Base-by-base conservation (phyloP, 345 rosid species). In the Populus davidiana region DNA sequence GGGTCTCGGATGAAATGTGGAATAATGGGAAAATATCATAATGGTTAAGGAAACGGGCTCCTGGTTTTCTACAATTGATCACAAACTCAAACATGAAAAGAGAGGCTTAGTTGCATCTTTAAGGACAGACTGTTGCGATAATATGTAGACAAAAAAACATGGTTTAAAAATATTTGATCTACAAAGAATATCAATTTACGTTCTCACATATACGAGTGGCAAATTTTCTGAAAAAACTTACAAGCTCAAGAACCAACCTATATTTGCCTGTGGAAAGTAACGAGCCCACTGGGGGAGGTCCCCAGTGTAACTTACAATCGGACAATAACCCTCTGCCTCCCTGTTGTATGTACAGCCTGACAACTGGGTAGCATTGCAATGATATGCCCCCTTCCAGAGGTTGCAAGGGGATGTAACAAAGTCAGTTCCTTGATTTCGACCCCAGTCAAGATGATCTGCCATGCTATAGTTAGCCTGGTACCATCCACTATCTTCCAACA, bases 311-410 rank as follows among this genome's bases (percentile, higher is more conserved):
- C 86, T 96, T 80, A 96, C 86, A 77, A 96, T 94, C 63, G 99
- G 99, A 79, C 99, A 96, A 80, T 96, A 96, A 71, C 99, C 99
- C 85, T 96, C 99, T 65, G 98, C 99, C 85, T 96, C 97, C 86
- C 99, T 90, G 86, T 94, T 94, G 83, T 92, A 94, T 80, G 99
- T 96, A 85, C 99, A 96, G 29, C 99, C 99, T 35, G 99, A 96
- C 80, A 91, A 82, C 79, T 89, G 96, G 67, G 97, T 87, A 44
- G 95, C 89, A 85, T 96, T 96, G 90, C 99, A 96, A 80, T 85
- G 95, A 79, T 96, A 96, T 71, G 97, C 92, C 41, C 95, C 99
- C 86, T 92, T 91, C 99, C 99, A 96, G 79, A 87, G 88, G 85
- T 96, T 92, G 86, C 99, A 96, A 38, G 97, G 94, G 56, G 87